Evolutionary conservation across 768 basidiomycete species (phyloP), one percentile per base, ranked within the genome.

Genomic region (Hebeloma cylindrosporum): DNA sequence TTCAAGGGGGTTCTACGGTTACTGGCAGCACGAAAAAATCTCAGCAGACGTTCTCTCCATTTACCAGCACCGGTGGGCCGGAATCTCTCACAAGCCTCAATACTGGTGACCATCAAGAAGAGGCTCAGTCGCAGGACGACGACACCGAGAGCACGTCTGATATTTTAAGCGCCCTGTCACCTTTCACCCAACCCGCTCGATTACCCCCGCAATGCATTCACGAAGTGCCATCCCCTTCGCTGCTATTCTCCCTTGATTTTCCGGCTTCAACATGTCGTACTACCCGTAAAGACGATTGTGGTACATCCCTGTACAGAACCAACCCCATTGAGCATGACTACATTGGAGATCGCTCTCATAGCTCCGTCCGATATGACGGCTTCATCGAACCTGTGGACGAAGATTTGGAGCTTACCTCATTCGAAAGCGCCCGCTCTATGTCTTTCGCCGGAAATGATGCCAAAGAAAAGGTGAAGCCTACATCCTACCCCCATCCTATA

Each of bases 361-460:
- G 54, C 0, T 47, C 59, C 5, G 70, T 81, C 21, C 75, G 82
- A 14, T 71, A 74, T 42, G 58, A 62, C 0, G 83, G 82, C 0
- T 78, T 71, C 65, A 82, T 86, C 27, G 65, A 72, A 17, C 62
- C 67, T 2, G 78, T 78, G 7, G 79, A 84, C 48, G 66, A 78
- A 47, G 69, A 71, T 3, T 52, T 61, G 2, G 82, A 85, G 51
- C 56, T 85, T 4, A 64, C 68, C 10, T 70, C 70, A 0, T 85
- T 80, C 52, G 71, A 74, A 37, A 60, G 60, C 8, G 71, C 62
- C 17, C 61, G 61, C 11, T 57, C 57, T 4, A 30, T 53, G 6
- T 53, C 51, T 2, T 34, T 33, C 30, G 42, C 34, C 23, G 33
- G 28, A 28, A 20, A 18, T 13, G 7, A 18, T 17, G 17, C 30